Conservation (phyloP, 345 rosid genomes). For the Tarenaya hassleriana region DNA sequence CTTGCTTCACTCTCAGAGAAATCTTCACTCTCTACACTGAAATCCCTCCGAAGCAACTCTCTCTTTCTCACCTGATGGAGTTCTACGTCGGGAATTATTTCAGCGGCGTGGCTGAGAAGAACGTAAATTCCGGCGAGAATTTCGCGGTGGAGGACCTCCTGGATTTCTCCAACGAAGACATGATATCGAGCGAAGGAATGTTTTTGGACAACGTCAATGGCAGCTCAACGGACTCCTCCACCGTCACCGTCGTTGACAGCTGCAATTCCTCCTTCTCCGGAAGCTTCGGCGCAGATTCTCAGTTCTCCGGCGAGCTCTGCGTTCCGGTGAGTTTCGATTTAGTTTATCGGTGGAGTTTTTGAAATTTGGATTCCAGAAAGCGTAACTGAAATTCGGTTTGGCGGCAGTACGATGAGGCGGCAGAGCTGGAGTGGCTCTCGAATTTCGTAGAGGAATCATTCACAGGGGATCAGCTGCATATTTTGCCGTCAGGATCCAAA, state of each 20-base stretch:
- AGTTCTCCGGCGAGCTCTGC: conserved; percentile 51
- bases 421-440: conserved; percentile 78
- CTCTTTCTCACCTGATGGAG: conserved; percentile 21
- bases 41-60: background rate
- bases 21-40: conserved; percentile 15
- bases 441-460: conserved; percentile 74
- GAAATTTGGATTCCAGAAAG: background rate
- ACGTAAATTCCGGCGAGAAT: conserved; percentile 33
- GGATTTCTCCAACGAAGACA: conserved; percentile 58
- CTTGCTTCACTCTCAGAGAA: conserved; percentile 14
- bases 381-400: background rate
- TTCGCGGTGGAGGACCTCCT: conserved; percentile 65
- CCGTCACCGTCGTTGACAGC: conserved; percentile 26
- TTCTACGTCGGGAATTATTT: conserved; percentile 32
- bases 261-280: conserved; percentile 46
- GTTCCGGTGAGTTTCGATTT: conserved; percentile 44
- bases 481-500: conserved; percentile 38
- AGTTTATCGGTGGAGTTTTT: background rate
- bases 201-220: conserved; percentile 35
- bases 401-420: conserved; percentile 61
- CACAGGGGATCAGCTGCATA: conserved; percentile 40
- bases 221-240: conserved; percentile 41
- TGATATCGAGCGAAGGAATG: conserved; percentile 26
- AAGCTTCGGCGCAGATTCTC: conserved; percentile 34
- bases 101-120: conserved; percentile 18